These are phyloP conservation scores for Pyrenochaeta sp. DNA, from an alignment of 2,329 filamentous ascomycete genomes.

Conservation along the genomic window DNA sequence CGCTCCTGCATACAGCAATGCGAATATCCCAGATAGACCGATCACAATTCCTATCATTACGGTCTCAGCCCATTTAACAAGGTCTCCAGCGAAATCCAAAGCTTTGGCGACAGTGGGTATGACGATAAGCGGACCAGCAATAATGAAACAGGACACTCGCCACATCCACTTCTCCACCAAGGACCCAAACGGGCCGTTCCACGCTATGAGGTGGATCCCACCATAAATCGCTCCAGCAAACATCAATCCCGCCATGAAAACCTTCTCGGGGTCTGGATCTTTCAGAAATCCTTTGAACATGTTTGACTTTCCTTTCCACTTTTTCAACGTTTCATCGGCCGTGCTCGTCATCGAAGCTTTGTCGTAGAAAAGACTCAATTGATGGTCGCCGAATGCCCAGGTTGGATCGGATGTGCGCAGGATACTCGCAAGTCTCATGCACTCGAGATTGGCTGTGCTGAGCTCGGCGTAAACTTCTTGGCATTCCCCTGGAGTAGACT, in stretches of 20 bases:
- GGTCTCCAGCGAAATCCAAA: neutral
- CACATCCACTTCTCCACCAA: slow-evolving; percentile 14
- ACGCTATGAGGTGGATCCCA: slow-evolving; percentile 27
- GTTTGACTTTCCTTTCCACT: no score
- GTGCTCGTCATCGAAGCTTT: neutral
- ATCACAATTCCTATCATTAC: no score
- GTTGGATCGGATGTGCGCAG: neutral
- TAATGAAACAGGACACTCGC: slow-evolving; percentile 11
- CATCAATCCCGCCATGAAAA: neutral
- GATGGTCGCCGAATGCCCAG: neutral
- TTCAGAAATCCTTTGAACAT: no score
- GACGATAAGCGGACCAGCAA: neutral
- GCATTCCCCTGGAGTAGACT: no score
- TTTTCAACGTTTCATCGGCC: neutral
- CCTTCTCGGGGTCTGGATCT: neutral
- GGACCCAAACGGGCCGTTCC: slow-evolving; percentile 28
- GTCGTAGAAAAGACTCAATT: neutral
- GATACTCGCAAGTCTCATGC: neutral
- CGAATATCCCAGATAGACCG: neutral
- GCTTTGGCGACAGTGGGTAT: neutral
- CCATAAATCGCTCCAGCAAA: slow-evolving; percentile 17
- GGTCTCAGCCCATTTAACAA: no score
- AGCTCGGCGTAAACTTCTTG: neutral
- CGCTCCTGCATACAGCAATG: neutral
- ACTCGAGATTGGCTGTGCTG: neutral